Base-by-base conservation (phyloP, 129 eudicot species). In the Centaurea solstitialis region DNA sequence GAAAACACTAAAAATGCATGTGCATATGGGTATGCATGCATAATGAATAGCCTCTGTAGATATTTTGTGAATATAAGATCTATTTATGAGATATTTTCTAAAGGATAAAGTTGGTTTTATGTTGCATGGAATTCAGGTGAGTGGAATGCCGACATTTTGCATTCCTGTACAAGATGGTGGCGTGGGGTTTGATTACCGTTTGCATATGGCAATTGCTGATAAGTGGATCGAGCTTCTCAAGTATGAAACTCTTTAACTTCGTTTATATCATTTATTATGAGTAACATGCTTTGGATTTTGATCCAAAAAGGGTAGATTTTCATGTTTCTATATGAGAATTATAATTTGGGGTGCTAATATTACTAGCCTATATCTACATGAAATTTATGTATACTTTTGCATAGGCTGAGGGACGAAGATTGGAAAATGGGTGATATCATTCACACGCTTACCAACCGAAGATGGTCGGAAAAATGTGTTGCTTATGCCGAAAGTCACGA, bases 201-300 rank as follows among this genome's bases (percentile, higher is more conserved):
- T 96, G 79, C 99, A 96, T 85, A 96, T 96, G 99, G 99, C 99
- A 72, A 77, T 93, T 83, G 98, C 99, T 80, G 99, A 96, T 87
- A 96, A 96, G 77, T 96, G 99, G 99, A 93, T 96, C 61, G 98
- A 96, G 81, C 90, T 90, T 84, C 98, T 96, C 82, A 87, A 91
- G 99, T 96, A 89, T 39, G 97, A 61, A 72, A 41, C 74, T 74
- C 20, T 21, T 21, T 2, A 74, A 21, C 1, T 50, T 79, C 35
- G 26, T 84, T 47, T 62, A 6, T 33, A 17, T 77, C 72, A 37
- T 76, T 65, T 70, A 72, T 10, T 70, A 35, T 13, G 18, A 41
- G 7, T 77, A 43, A 59, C 26, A 30, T 6, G 47, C 68, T 50
- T 20, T 26, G 0, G 11, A 21, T 77, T 74, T 37, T 70, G 17